Conservation (phyloP, 805 yeast genomes). For the Scheffersomyces ergatensis region DNA sequence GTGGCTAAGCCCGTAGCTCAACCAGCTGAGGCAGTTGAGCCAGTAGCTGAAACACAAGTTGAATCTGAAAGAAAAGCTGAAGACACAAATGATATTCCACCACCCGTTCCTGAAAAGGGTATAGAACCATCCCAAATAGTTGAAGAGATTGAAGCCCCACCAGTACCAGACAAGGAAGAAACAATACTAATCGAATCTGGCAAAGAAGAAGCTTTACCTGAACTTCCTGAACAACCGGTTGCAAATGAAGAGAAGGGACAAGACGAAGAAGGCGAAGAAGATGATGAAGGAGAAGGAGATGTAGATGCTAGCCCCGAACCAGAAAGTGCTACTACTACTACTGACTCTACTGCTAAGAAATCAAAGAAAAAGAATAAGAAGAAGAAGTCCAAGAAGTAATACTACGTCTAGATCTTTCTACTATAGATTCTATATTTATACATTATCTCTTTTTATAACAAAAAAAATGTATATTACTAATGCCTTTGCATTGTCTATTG, state of each 20-base stretch:
- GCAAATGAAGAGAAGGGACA: slow-evolving; percentile 9
- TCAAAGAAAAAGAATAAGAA: slow-evolving; percentile 27
- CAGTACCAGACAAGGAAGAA: not conserved
- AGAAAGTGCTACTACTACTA: not conserved
- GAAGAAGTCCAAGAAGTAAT: slow-evolving; percentile 19
- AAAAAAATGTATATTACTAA: too few relatives aligned
- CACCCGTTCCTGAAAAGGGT: not conserved
- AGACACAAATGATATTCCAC: too few relatives aligned
- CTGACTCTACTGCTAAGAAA: slow-evolving; percentile 2
- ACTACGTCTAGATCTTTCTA: too few relatives aligned
- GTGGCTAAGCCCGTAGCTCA: not conserved
- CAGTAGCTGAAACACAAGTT: slow-evolving; percentile 1
- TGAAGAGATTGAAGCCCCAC: slow-evolving; percentile 2
- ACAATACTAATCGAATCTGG: not conserved
- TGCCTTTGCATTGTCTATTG: too few relatives aligned
- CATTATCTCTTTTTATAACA: too few relatives aligned
- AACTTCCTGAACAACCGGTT: slow-evolving; percentile 2
- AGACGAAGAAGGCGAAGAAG: slow-evolving; percentile 6
- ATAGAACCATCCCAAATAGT: too few relatives aligned
- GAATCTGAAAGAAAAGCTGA: slow-evolving; percentile 1
- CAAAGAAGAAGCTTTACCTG: not conserved
- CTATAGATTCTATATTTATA: too few relatives aligned
- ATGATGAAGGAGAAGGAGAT: slow-evolving; percentile 4
- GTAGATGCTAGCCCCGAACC: slow-evolving; percentile 5
- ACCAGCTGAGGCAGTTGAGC: slow-evolving; percentile 3